A percentile compares a stretch with the other conserved stretches of the same genome.
Conservation (phyloP, 768 basidiomycete species). For the Psilocybe subaeruginosa region DNA sequence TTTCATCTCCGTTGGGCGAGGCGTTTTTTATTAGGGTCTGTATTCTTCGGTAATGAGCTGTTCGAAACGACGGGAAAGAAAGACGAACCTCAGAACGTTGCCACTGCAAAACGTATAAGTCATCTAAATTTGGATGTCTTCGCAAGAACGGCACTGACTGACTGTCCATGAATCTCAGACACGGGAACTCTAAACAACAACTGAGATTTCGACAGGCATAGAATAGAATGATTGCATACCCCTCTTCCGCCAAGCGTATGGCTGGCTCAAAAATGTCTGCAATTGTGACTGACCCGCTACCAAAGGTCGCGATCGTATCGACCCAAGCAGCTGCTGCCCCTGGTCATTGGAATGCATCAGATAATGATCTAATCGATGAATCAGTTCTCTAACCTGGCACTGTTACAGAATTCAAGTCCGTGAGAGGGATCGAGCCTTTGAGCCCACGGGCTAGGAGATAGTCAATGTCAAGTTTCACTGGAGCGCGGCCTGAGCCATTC, state of each 20-base stretch:
- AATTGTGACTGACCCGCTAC: slow-evolving; percentile 65
- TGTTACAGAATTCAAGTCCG: slow-evolving; percentile 89
- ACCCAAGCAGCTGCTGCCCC: slow-evolving; percentile 97
- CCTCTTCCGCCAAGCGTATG: slow-evolving; percentile 89
- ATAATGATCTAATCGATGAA: not conserved
- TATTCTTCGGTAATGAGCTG: not conserved
- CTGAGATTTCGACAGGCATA: not conserved
- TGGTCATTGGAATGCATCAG: slow-evolving; percentile 20
- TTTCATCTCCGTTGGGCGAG: slow-evolving; percentile 84
- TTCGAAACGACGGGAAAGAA: not conserved
- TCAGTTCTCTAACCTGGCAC: slow-evolving; percentile 58
- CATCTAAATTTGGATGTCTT: not conserved
- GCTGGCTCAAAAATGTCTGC: slow-evolving; percentile 86
- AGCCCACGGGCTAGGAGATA: slow-evolving; percentile 73
- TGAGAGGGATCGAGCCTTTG: slow-evolving; percentile 72
- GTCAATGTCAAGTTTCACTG: slow-evolving; percentile 76
- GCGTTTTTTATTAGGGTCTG: slow-evolving; percentile 75
- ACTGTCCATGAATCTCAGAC: slow-evolving; percentile 74
- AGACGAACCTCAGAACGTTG: slow-evolving; percentile 54
- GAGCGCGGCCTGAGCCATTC: slow-evolving; percentile 92
- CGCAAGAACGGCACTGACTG: slow-evolving; percentile 36
- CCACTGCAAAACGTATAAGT: slow-evolving; percentile 41
- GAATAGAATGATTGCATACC: slow-evolving; percentile 48
- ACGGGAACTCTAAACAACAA: slow-evolving; percentile 68
- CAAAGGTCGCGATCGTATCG: slow-evolving; percentile 83